These are phyloP conservation scores for Candida wancherniae DNA, from an alignment of 805 yeast genomes.

Conservation along the genomic window DNA sequence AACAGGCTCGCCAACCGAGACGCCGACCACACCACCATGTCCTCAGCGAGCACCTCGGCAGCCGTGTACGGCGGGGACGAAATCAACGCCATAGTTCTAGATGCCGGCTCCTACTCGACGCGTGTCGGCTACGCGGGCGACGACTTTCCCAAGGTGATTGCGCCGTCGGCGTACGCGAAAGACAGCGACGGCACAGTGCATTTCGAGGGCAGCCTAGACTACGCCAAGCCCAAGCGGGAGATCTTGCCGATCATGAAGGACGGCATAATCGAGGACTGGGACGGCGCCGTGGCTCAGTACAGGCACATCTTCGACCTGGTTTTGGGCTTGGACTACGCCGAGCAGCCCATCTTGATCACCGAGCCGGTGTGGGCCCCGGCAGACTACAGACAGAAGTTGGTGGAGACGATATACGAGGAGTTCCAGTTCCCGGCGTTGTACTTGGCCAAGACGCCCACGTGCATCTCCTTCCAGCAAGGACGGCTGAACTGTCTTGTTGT, in stretches of 20 bases:
- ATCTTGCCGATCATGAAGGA: slow-evolving; percentile 57
- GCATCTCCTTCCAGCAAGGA: slow-evolving; percentile 84
- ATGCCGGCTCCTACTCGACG: slow-evolving; percentile 82
- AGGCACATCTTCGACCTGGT: slow-evolving; percentile 49
- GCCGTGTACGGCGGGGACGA: slow-evolving; percentile 57
- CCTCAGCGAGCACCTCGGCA: slow-evolving; percentile 14
- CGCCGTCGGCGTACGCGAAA: slow-evolving; percentile 63
- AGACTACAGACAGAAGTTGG: slow-evolving; percentile 59
- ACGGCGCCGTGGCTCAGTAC: slow-evolving; percentile 74
- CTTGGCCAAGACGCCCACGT: slow-evolving; percentile 77
- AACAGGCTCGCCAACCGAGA: neutral
- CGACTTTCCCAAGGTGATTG: slow-evolving; percentile 71
- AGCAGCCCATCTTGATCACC: slow-evolving; percentile 75
- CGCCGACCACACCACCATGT: too few species aligned
- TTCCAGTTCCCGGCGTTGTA: slow-evolving; percentile 77
- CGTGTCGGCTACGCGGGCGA: slow-evolving; percentile 91
- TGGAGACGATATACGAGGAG: slow-evolving; percentile 68
- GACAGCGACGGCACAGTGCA: slow-evolving; percentile 18
- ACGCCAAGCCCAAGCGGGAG: slow-evolving; percentile 48
- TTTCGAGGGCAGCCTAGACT: slow-evolving; percentile 41
- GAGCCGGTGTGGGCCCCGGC: slow-evolving; percentile 84
- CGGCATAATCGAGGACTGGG: slow-evolving; percentile 77
- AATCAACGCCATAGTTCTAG: slow-evolving; percentile 84
- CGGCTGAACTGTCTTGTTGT: slow-evolving; percentile 83
- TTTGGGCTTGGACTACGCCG: slow-evolving; percentile 49